Conservation (phyloP, 257 asterid genomes). For the Gynochthodes officinalis region DNA sequence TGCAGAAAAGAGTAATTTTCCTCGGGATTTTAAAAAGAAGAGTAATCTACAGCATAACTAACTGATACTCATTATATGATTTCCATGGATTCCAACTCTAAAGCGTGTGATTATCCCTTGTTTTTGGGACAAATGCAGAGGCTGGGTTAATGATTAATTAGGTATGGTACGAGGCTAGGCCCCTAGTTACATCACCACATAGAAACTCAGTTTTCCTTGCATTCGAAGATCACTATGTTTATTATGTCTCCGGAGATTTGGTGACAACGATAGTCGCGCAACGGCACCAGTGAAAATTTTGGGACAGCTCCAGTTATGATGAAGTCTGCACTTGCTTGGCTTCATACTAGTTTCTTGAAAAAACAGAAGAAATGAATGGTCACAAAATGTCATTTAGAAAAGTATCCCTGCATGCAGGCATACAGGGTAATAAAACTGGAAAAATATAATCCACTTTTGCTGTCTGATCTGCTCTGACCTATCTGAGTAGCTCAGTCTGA, state of each 20-base stretch:
- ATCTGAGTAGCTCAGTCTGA: conserved; percentile 12
- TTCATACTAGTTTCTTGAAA: no score
- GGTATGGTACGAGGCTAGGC: background rate
- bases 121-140: background rate
- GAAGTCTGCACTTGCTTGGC: background rate
- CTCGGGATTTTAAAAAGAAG: conserved; percentile 46
- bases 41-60: conserved; percentile 3
- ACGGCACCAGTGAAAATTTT: no score
- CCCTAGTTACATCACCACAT: background rate
- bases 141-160: background rate
- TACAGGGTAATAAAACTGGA: no score
- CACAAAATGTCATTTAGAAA: no score
- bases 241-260: background rate
- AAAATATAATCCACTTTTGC: background rate
- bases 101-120: background rate
- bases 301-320: no score
- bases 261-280: no score
- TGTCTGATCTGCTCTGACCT: conserved; percentile 2
- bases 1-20: conserved; percentile 19
- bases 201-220: background rate
- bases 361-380: no score
- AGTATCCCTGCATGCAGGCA: no score
- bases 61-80: conserved; percentile 30
- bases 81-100: conserved; percentile 10
- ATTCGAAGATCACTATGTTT: background rate